These are phyloP conservation scores for Lentinula sp. DNA, from an alignment of 768 basidiomycete genomes.

Conservation along the genomic window DNA sequence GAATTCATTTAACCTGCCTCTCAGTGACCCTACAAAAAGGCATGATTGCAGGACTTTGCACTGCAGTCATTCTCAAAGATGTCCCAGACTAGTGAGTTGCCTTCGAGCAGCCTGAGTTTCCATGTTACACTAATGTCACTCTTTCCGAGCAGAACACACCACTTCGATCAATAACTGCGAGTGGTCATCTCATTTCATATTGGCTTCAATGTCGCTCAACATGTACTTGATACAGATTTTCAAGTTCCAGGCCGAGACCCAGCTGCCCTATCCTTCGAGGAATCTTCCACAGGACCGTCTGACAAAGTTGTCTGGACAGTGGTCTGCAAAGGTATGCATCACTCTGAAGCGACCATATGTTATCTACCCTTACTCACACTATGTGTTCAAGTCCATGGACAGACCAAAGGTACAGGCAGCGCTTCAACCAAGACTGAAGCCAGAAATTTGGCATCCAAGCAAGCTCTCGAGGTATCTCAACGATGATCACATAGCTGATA, in stretches of 20 bases:
- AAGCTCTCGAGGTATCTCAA: slow-evolving; percentile 31
- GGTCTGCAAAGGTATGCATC: slow-evolving; percentile 46
- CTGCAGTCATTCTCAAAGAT: background rate
- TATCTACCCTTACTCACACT: slow-evolving; percentile 1
- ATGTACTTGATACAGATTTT: slow-evolving; percentile 34
- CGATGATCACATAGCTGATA: background rate
- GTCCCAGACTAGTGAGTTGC: slow-evolving; percentile 3
- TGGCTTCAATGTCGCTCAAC: background rate
- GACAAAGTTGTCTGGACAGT: slow-evolving; percentile 49
- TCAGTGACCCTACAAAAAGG: background rate
- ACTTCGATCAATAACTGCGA: slow-evolving; percentile 33
- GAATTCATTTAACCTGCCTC: background rate
- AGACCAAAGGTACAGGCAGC: slow-evolving; percentile 39
- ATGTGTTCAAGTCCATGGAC: slow-evolving; percentile 36
- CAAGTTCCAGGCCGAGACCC: slow-evolving; percentile 35
- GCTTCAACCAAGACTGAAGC: slow-evolving; percentile 39
- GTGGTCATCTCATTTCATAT: slow-evolving; percentile 6
- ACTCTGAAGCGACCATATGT: background rate
- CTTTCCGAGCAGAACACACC: background rate
- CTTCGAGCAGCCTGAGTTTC: background rate
- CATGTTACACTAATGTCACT: background rate
- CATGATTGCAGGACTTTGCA: too few species aligned
- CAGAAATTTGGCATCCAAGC: slow-evolving; percentile 40
- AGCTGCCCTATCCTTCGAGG: slow-evolving; percentile 43
- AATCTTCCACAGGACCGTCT: slow-evolving; percentile 34